A percentile compares a stretch with the other conserved stretches of the same genome.
phyloP scores from a whole-genome alignment of 345 rosid species.

The Euphorbia lathyris region DNA sequence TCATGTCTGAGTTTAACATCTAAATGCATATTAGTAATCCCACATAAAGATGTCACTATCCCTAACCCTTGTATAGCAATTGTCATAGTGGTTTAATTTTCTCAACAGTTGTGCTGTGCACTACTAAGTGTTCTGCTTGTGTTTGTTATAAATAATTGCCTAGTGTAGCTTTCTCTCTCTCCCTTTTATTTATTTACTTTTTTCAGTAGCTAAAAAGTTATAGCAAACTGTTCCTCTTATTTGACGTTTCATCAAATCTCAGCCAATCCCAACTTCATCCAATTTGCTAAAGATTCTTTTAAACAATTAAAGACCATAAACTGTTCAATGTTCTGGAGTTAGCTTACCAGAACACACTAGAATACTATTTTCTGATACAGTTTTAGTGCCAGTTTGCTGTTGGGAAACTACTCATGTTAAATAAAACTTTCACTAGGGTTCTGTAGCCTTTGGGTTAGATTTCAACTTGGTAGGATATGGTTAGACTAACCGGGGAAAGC shows the following conservation, averaged over 20 bases:
- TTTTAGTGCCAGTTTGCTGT: neutral
- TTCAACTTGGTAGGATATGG: neutral
- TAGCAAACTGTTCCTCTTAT: neutral
- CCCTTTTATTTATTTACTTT: neutral
- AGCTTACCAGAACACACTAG: neutral
- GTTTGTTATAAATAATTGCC: neutral
- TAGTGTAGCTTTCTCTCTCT: conserved; percentile 1
- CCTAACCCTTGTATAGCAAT: neutral
- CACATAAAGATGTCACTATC: neutral
- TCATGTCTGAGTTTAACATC: neutral
- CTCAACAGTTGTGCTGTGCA: neutral
- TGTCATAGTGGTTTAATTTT: neutral
- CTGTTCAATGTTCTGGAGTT: neutral
- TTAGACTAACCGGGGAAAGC: neutral
- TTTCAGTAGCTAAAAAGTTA: neutral
- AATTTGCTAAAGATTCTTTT: neutral
- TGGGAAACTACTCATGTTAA: neutral
- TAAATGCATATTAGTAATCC: neutral
- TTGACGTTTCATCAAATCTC: neutral
- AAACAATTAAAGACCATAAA: neutral
- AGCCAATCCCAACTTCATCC: neutral
- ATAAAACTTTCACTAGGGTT: neutral
- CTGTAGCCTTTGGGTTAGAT: neutral
- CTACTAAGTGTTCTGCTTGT: neutral
- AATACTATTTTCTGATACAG: neutral